Percentiles rank a stretch among this genome's conserved stretches.
Conservation (phyloP, 1,284 basidiomycete genomes). For the Agroathelia rolfsii region DNA sequence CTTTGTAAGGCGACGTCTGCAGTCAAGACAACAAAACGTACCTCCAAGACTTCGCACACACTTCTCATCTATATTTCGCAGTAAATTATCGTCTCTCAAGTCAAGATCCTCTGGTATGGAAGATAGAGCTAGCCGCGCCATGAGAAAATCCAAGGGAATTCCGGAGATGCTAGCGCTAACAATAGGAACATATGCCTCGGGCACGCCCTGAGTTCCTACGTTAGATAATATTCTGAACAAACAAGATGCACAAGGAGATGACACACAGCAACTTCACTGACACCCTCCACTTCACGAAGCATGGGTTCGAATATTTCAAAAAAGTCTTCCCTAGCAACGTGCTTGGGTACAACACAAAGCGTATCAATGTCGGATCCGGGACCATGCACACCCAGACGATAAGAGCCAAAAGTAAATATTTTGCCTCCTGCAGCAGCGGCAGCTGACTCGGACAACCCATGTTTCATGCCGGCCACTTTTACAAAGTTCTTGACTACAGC, state of each 20-base stretch:
- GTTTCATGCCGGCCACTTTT: constrained; percentile 67
- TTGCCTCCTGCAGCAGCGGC: constrained; percentile 89
- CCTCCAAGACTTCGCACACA: constrained; percentile 94
- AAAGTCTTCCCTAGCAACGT: constrained; percentile 93
- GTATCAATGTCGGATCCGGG: constrained; percentile 98
- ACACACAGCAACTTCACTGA: constrained; percentile 83
- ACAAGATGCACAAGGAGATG: constrained; percentile 4
- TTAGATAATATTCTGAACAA: constrained; percentile 8
- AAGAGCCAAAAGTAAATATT: constrained; percentile 98
- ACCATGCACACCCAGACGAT: constrained; percentile 92
- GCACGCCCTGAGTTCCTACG: constrained; percentile 62
- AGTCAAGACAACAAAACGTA: constrained; percentile 21
- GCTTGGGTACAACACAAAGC: constrained; percentile 95
- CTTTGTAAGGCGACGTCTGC: constrained; percentile 7
- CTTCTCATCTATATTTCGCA: constrained; percentile 90
- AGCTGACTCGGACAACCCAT: constrained; percentile 80
- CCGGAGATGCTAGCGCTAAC: constrained; percentile 89
- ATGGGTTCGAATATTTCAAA: constrained; percentile 88
- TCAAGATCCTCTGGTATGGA: constrained; percentile 87
- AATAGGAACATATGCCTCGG: constrained; percentile 93
- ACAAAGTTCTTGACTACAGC: constrained; percentile 94
- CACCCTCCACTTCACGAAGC: constrained; percentile 81
- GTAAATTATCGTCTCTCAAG: constrained; percentile 83
- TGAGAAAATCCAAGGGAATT: constrained; percentile 90
- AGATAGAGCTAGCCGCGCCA: constrained; percentile 78